Base-by-base conservation (phyloP, 106 monocot genomes). In the Dendrobium nobile region DNA sequence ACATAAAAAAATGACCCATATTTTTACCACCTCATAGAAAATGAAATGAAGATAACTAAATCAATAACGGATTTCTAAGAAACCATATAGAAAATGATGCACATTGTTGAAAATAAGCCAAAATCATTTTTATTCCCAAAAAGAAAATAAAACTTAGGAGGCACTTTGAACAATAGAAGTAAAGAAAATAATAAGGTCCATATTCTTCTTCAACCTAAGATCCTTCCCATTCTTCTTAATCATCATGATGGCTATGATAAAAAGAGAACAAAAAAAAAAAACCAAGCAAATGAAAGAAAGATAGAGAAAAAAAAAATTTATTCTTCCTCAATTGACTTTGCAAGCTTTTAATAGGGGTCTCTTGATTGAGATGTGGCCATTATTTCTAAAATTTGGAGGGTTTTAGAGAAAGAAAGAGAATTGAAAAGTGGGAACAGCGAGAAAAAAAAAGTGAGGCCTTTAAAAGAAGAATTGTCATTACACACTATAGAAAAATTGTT, bases 91-190 rank as follows among this genome's bases (percentile, higher is more conserved):
- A 37, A 37, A 37, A 37, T 37, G 37, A 37, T 37, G 3, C 37
- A 37, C 37, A 37, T 37, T 37, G 37, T 37, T 37, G 37, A 77
- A 72, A 2, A 51, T 17, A 7, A 4, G 67, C 56, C 37, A 75
- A 37, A 61, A 24, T 54, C 9, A 41, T 56, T 17, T 77, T 76
- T 73, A 37, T 43, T 15, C 20, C 48, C 27, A 75, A 47, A 75
- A 19, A 83, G 7, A 8, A 18, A 37, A 37, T 2, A 55, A n/a
- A 41, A 94, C 96, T 90, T 97, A 92, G 22, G 79, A 45, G 15
- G 94, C 96, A 41, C 94, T 90, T 74, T 88, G 82, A 33, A 94
- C 96, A 20, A 94, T 94, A 4, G 96, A 94, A 0, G 94, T 89
- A 22, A 97, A 89, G 47, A 97, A 94, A 9, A 94, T n/a, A 44